These are phyloP conservation scores for Rosa lucieae DNA, from an alignment of 306 rosid species.

Conservation along the genomic window DNA sequence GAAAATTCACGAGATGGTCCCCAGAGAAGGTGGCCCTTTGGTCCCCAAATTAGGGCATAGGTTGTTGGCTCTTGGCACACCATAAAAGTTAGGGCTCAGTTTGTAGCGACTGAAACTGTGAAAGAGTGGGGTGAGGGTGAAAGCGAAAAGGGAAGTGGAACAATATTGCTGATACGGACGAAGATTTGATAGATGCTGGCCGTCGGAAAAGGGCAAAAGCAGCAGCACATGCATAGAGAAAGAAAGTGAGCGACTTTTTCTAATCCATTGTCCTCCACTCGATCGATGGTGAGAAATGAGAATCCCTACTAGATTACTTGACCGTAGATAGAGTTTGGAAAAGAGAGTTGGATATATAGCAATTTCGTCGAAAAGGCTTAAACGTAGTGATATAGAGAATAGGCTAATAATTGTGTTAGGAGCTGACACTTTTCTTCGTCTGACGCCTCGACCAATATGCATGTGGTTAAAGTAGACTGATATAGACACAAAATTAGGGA, in stretches of 20 bases:
- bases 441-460: not conserved
- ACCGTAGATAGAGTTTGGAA: not conserved
- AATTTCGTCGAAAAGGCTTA: not conserved
- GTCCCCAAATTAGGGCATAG: not conserved
- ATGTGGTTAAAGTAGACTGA: not conserved
- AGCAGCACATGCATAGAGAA: slow-evolving; percentile 4
- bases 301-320: not conserved
- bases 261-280: not conserved
- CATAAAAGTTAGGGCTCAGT: not conserved
- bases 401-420: not conserved
- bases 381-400: not conserved
- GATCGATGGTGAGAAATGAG: not conserved
- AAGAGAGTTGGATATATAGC: not conserved
- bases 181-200: not conserved
- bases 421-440: not conserved
- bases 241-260: slow-evolving; percentile 3
- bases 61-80: not conserved
- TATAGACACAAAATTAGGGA: not conserved
- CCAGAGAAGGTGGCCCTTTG: slow-evolving; percentile 1
- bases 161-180: not conserved
- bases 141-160: not conserved
- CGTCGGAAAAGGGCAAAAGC: not conserved
- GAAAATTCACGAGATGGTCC: not conserved
- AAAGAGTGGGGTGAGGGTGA: not conserved
- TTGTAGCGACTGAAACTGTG: slow-evolving; percentile 1